These are phyloP conservation scores for Potentilla sterilis DNA, from an alignment of 306 rosid genomes.

Conservation along the genomic window DNA sequence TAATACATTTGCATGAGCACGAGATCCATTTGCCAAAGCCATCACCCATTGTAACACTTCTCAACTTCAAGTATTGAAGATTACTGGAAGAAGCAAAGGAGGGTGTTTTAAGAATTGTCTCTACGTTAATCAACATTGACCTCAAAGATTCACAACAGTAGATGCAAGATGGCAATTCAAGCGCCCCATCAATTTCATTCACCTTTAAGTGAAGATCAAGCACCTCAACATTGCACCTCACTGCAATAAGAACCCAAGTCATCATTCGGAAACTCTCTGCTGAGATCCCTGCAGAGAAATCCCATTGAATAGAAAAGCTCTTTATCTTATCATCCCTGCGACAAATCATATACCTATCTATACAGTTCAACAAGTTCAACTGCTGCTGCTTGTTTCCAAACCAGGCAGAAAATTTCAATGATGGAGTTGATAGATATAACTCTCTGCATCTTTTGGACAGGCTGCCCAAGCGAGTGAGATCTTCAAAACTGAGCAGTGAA, in stretches of 20 bases:
- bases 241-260: slow-evolving; percentile 1
- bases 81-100: background rate
- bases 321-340: background rate
- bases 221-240: slow-evolving; percentile 11
- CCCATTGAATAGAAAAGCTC: background rate
- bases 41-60: background rate
- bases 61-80: background rate
- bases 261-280: background rate
- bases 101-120: background rate
- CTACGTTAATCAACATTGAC: background rate
- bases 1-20: background rate
- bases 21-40: background rate
- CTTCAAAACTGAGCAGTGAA: background rate
- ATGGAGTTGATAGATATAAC: background rate
- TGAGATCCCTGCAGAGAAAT: background rate
- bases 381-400: background rate
- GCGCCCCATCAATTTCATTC: background rate
- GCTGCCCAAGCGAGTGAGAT: background rate
- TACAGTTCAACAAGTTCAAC: background rate
- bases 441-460: slow-evolving; percentile 3
- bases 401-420: background rate
- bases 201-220: background rate
- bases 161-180: background rate
- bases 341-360: background rate
- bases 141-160: background rate